Conservation (phyloP, 495 filamentous ascomycete genomes). For the Aspergillus wentii region DNA sequence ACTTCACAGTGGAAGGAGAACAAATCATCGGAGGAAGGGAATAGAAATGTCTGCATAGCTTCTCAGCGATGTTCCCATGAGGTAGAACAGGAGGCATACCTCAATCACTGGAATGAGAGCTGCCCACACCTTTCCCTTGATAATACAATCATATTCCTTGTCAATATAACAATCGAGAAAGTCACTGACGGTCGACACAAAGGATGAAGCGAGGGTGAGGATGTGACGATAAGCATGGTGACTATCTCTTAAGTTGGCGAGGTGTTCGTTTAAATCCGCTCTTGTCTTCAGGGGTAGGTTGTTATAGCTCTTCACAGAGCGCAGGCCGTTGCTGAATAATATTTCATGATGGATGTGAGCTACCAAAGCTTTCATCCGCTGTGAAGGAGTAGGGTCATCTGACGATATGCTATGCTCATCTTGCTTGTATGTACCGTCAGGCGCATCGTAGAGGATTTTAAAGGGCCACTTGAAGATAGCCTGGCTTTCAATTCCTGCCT, state of each 20-base stretch:
- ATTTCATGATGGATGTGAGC: conserved; percentile 5
- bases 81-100: conserved; percentile 1
- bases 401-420: background rate
- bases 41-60: background rate
- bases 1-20: conserved; percentile 3
- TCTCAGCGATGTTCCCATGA: too few relatives aligned
- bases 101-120: conserved; percentile 1
- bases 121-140: conserved; percentile 7
- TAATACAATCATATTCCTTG: conserved; percentile 4
- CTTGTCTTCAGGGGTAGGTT: background rate
- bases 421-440: background rate
- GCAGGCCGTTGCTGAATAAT: background rate
- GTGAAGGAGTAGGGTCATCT: background rate
- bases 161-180: conserved; percentile 5
- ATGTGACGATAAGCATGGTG: background rate
- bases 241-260: background rate
- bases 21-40: background rate
- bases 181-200: conserved; percentile 2
- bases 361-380: conserved; percentile 4
- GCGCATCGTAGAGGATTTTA: background rate
- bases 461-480: conserved; percentile 6
- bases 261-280: conserved; percentile 1
- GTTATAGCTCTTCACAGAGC: conserved; percentile 2
- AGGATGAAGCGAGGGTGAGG: background rate
- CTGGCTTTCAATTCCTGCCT: background rate